A percentile compares a stretch with the other conserved stretches of the same genome.
Conservation (phyloP, 2,329 filamentous ascomycete species). For the Arachnopeziza araneosa region DNA sequence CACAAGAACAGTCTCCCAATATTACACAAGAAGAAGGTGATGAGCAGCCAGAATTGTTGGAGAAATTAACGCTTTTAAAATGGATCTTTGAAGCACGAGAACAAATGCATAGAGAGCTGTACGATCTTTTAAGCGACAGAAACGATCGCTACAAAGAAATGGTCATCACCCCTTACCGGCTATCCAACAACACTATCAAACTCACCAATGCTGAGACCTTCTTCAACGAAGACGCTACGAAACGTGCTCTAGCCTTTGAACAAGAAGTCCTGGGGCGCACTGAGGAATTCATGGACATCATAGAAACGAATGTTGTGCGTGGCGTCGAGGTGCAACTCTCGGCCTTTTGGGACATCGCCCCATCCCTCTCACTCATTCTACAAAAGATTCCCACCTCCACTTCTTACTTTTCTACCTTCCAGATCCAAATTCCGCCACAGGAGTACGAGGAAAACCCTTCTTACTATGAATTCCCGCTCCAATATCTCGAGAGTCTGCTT, state of each 20-base stretch:
- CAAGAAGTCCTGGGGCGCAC: slow-evolving; percentile 67
- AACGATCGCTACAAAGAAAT: slow-evolving; percentile 83
- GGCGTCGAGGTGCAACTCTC: slow-evolving; percentile 89
- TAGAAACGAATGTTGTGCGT: slow-evolving; percentile 78
- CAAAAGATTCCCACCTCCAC: slow-evolving; percentile 67
- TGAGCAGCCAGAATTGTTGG: slow-evolving; percentile 86
- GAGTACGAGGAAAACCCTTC: slow-evolving; percentile 83
- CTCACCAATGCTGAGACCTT: slow-evolving; percentile 73
- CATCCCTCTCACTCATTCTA: slow-evolving; percentile 69
- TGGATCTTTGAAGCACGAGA: slow-evolving; percentile 98
- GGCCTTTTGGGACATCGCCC: slow-evolving; percentile 97
- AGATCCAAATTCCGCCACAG: slow-evolving; percentile 68
- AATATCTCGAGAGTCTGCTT: slow-evolving; percentile 83
- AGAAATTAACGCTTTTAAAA: slow-evolving; percentile 90
- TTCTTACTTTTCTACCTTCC: slow-evolving; percentile 45
- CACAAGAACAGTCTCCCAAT: slow-evolving; percentile 60
- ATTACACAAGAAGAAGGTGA: slow-evolving; percentile 92
- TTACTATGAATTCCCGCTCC: slow-evolving; percentile 75
- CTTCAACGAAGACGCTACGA: slow-evolving; percentile 71
- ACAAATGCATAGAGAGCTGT: slow-evolving; percentile 75
- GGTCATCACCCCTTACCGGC: slow-evolving; percentile 72
- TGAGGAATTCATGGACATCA: slow-evolving; percentile 69
- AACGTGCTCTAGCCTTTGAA: slow-evolving; percentile 66
- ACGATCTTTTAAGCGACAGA: slow-evolving; percentile 76
- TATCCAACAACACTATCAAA: slow-evolving; percentile 73